Base-by-base conservation (phyloP, 192 early-diverging fungal genomes). In the Coemansia sp. region DNA sequence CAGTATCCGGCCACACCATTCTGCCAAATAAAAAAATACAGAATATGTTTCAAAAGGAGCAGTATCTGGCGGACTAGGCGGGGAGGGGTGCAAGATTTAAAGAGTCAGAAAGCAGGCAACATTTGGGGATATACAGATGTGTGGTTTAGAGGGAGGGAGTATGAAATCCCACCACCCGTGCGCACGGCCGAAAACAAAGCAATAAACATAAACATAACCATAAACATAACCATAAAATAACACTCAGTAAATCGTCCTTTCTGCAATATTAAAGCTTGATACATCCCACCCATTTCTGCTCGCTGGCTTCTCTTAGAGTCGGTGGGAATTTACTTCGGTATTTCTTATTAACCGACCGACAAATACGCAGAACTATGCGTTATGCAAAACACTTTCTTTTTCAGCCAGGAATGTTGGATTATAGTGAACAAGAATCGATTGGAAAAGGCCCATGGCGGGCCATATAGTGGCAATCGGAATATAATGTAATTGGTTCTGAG, bases 81-180 rank as follows among this genome's bases (percentile, higher is more conserved):
- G 53, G n/a, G 53, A 56, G 53, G 48, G 48, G 1, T 25, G 7
- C 46, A 49, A 25, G 46, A 25, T n/a, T n/a, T n/a, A n/a, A 12
- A 49, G 5, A 25, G 46, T 8, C 46, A 49, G 46, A 5, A 49
- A 49, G 23, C 7, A 25, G 21, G 46, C 43, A 16, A 13, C 20
- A 49, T 49, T 49, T n/a, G 46, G 39, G 46, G 43, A 46, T 46
- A 16, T 46, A n/a, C n/a, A n/a, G 43, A 46, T 53, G 51, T 28
- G 20, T 29, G 51, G 7, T 20, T 53, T 15, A 53, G 26, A 26
- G 51, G 51, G 25, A 30, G 29, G 23, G 29, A 26, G 7, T 3
- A 53, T 53, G 51, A 28, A 26, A 30, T 28, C 23, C 21, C 29
- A 30, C 51, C 20, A 53, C 23, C 23, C 26, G 10, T 53, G 51